A percentile compares a stretch with the other conserved stretches of the same genome.
Conservation (phyloP, 352 stramenopile genomes). For the Blastocystis sp. region DNA sequence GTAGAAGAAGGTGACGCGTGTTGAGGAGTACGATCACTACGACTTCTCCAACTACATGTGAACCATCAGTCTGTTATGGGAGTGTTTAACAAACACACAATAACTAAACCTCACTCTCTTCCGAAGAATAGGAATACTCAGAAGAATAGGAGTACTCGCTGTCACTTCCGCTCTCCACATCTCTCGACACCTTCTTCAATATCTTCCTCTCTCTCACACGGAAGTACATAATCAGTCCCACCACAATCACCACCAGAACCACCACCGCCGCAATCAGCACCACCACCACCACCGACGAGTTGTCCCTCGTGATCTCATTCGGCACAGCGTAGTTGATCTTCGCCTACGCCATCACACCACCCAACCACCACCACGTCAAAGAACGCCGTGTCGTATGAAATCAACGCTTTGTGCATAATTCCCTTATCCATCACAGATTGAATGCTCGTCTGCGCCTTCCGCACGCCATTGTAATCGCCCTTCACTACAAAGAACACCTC, state of each 20-base stretch:
- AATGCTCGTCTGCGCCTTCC: background rate
- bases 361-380: constrained; percentile 2
- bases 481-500: background rate
- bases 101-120: background rate
- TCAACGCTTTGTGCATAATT: background rate
- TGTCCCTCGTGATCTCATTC: background rate
- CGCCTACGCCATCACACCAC: background rate
- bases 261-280: background rate
- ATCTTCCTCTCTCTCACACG: too few species aligned
- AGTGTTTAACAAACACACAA: background rate
- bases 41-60: background rate
- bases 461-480: background rate
- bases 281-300: background rate
- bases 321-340: background rate
- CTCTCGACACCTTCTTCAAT: background rate
- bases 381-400: background rate
- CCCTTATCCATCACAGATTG: constrained; percentile 11
- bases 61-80: background rate
- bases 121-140: constrained; percentile 1
- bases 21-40: background rate
- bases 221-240: background rate
- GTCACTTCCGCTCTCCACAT: background rate
- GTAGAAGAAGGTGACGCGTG: background rate
- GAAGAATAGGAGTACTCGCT: background rate
- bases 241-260: background rate